Evolutionary conservation across 768 basidiomycete genomes (phyloP).

Genomic region (Heimioporus sp.): DNA sequence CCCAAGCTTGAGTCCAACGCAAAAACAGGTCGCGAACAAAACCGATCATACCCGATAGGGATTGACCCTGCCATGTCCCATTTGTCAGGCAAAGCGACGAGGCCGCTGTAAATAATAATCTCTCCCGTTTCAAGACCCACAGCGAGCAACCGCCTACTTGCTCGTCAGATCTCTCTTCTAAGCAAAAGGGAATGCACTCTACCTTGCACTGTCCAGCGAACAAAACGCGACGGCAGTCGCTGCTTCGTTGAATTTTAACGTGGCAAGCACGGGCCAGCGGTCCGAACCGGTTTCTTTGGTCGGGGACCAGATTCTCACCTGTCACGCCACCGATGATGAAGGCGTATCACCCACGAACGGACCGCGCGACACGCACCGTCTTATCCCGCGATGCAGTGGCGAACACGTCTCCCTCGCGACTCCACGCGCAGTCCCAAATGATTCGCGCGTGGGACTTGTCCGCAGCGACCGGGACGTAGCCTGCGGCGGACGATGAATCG

Average conservation of each 20-base stretch:
- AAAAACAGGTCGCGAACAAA: conserved; percentile 2
- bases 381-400: conserved; percentile 96
- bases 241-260: conserved; percentile 70
- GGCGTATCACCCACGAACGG: not conserved
- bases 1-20: not conserved
- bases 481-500: conserved; percentile 31
- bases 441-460: conserved; percentile 90
- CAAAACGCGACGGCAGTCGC: conserved; percentile 81
- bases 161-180: not conserved
- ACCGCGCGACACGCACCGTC: conserved; percentile 50
- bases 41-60: conserved; percentile 45
- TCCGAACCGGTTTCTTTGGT: conserved; percentile 22
- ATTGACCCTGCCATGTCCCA: conserved; percentile 52
- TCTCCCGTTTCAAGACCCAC: conserved; percentile 84
- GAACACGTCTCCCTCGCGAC: conserved; percentile 71
- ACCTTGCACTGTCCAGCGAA: conserved; percentile 42
- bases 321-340: not conserved
- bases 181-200: conserved; percentile 9
- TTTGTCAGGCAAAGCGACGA: conserved; percentile 24
- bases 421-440: conserved; percentile 95
- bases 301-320: conserved; percentile 85
- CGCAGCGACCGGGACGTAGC: conserved; percentile 59
- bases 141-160: conserved; percentile 57
- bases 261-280: conserved; percentile 57
- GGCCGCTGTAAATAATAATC: conserved; percentile 59